Evolutionary conservation across 2,329 filamentous ascomycete species (phyloP).

Genomic region (Verticillium nonalfalfae): DNA sequence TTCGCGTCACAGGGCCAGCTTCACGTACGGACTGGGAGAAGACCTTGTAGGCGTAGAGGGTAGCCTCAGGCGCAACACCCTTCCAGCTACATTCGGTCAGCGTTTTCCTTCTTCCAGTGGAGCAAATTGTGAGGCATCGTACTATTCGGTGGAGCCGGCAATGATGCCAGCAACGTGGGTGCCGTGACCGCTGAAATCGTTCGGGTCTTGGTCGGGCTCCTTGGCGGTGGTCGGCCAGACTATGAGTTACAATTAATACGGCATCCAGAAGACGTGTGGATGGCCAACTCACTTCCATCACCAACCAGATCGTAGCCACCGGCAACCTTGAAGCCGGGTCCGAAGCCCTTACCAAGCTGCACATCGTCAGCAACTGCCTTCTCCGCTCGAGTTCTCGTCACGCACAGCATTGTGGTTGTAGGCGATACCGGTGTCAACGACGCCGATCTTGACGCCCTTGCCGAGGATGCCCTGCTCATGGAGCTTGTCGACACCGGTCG

Average conservation of each 20-base stretch:
- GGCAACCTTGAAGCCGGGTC: conserved; percentile 12
- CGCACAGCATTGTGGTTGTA: conserved; percentile 30
- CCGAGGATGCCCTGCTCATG: conserved; percentile 29
- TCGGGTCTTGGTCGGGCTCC: background rate
- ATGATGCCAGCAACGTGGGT: conserved; percentile 40
- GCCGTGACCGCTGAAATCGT: conserved; percentile 25
- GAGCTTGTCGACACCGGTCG: conserved; percentile 30
- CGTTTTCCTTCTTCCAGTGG: background rate
- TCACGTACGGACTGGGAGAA: conserved; percentile 7
- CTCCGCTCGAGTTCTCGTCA: background rate
- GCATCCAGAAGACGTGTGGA: background rate
- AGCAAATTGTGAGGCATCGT: background rate
- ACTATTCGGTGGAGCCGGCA: conserved; percentile 25
- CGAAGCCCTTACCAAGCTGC: conserved; percentile 8
- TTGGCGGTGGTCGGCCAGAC: conserved; percentile 6
- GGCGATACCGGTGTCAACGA: conserved; percentile 32
- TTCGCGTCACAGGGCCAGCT: background rate
- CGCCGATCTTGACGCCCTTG: conserved; percentile 28
- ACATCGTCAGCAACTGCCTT: background rate
- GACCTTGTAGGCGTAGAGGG: conserved; percentile 18
- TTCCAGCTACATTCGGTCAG: conserved; percentile 6
- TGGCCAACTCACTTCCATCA: conserved; percentile 8
- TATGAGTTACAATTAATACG: background rate
- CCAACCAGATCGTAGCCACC: conserved; percentile 18
- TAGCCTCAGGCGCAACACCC: conserved; percentile 21